phyloP scores from a whole-genome alignment of 345 rosid species.

The Brassica rapa region DNA sequence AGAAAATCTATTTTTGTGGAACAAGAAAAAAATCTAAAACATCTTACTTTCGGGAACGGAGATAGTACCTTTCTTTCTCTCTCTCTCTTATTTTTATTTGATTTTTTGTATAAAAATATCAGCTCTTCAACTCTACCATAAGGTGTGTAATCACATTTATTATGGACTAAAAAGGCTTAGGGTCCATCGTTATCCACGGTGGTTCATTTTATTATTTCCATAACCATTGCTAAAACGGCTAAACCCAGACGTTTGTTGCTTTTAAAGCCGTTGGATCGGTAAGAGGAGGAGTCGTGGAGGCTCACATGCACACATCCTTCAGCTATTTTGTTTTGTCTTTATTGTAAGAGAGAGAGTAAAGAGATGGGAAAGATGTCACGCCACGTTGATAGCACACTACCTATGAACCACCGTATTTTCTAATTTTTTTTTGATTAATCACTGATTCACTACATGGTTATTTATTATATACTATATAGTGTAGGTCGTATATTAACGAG shows the following conservation, averaged over 20 bases:
- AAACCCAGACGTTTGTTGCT: neutral
- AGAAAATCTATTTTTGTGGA: too few relatives aligned
- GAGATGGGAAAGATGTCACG: conserved; percentile 6
- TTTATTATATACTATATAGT: neutral
- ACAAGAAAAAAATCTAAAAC: too few relatives aligned
- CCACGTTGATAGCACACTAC: conserved; percentile 19
- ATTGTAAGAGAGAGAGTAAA: neutral
- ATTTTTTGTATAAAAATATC: neutral
- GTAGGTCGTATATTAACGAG: neutral
- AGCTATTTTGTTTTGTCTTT: conserved; percentile 13
- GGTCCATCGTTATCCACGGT: neutral
- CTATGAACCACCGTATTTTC: neutral
- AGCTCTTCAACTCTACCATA: conserved; percentile 21
- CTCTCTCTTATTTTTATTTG: neutral
- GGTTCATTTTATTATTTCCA: neutral
- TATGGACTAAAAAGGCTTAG: neutral
- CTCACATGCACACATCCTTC: neutral
- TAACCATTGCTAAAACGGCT: neutral
- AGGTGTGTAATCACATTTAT: conserved; percentile 4
- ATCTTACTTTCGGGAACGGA: too few relatives aligned
- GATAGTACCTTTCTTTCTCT: neutral
- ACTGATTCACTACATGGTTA: conserved; percentile 1
- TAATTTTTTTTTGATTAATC: neutral
- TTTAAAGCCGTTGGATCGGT: conserved; percentile 3
- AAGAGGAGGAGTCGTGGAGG: neutral